A percentile compares a stretch with the other conserved stretches of the same genome.
Conservation (phyloP, 2,329 filamentous ascomycete genomes). For the Colletotrichum cordylinicola region DNA sequence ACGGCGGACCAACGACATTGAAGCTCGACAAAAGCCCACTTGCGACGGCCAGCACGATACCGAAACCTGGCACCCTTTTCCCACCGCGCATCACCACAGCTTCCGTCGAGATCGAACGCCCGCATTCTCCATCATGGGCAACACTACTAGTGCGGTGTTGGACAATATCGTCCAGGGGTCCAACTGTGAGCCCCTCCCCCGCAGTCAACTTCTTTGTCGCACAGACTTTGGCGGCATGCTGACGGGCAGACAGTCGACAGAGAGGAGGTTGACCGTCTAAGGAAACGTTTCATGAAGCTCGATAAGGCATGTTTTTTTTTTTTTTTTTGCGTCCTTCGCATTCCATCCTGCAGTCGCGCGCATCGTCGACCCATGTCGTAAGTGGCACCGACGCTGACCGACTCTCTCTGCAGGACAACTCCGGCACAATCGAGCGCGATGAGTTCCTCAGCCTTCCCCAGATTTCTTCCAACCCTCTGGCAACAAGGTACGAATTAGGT, state of each 20-base stretch:
- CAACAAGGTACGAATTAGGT: conserved; percentile 72
- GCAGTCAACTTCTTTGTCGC: conserved; percentile 21
- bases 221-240: conserved; percentile 12
- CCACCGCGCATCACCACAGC: background rate
- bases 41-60: background rate
- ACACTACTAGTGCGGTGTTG: conserved; percentile 76
- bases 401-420: conserved; percentile 77
- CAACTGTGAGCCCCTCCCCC: conserved; percentile 72
- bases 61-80: background rate
- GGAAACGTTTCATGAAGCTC: conserved; percentile 98
- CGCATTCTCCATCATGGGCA: conserved; percentile 60
- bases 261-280: conserved; percentile 93
- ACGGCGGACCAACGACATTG: conserved; percentile 9
- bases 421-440: conserved; percentile 96
- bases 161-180: conserved; percentile 96
- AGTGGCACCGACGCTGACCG: conserved; percentile 1
- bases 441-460: conserved; percentile 97
- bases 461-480: conserved; percentile 96
- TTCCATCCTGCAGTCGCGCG: background rate
- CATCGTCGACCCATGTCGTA: background rate
- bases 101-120: background rate
- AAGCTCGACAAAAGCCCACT: conserved; percentile 5
- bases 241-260: conserved; percentile 74
- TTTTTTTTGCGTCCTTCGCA: background rate
- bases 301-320: conserved; percentile 75